Conservation (phyloP, 306 rosid species). For the Lathyrus aphaca region DNA sequence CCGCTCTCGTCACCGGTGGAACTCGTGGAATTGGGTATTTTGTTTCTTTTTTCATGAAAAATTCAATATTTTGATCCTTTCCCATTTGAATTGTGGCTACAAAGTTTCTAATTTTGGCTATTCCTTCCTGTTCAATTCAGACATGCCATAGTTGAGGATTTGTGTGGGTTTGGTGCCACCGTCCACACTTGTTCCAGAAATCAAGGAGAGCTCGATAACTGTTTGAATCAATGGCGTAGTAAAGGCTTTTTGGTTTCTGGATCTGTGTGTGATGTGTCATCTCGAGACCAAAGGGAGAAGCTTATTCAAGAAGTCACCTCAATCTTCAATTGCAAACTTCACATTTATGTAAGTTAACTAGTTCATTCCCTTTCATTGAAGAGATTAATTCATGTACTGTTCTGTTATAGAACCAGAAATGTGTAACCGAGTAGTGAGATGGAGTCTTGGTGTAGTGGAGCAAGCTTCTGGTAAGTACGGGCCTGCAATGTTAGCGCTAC, state of each 20-base stretch:
- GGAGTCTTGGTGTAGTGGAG: no score
- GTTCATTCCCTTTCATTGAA: conserved; percentile 5
- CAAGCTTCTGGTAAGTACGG: no score
- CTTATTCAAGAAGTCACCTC: conserved; percentile 58
- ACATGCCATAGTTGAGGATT: conserved; percentile 77
- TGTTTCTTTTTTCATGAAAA: neutral
- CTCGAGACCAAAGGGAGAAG: conserved; percentile 57
- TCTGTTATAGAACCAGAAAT: no score
- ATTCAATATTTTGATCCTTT: conserved; percentile 1
- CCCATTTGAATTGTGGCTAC: neutral
- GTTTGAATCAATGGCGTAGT: conserved; percentile 62
- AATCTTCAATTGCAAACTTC: conserved; percentile 63
- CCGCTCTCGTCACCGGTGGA: conserved; percentile 86
- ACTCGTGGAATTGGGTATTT: conserved; percentile 86
- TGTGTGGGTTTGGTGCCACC: conserved; percentile 74
- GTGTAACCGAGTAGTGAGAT: no score
- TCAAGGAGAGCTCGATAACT: conserved; percentile 57
- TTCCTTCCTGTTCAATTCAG: conserved; percentile 41
- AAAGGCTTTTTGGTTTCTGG: conserved; percentile 72
- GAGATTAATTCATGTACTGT: neutral
- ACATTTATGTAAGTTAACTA: conserved; percentile 59
- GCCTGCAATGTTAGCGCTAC: no score
- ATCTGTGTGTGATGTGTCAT: conserved; percentile 69
- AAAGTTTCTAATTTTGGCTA: neutral
- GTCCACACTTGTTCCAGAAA: conserved; percentile 89